These are phyloP conservation scores for Cajanus cajan DNA, from an alignment of 306 rosid genomes.

Conservation along the genomic window DNA sequence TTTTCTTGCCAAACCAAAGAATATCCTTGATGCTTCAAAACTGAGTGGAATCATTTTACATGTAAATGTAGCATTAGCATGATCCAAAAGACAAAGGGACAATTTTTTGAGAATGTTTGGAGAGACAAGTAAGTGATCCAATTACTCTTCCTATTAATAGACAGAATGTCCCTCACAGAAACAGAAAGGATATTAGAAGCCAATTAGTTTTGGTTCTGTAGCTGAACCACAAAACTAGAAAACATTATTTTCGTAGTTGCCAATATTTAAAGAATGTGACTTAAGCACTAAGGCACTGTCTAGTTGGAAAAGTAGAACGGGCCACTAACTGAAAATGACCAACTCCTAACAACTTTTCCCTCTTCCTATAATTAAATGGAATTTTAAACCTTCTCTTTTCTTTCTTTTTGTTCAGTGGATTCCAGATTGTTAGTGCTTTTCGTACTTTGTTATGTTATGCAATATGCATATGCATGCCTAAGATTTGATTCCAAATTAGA, in stretches of 20 bases:
- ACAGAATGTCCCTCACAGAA: slow-evolving; percentile 22
- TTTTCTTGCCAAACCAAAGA: slow-evolving; percentile 32
- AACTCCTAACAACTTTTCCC: slow-evolving; percentile 49
- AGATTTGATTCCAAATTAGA: slow-evolving; percentile 38
- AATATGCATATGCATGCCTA: slow-evolving; percentile 30
- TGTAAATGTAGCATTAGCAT: slow-evolving; percentile 1
- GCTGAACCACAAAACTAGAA: slow-evolving; percentile 25
- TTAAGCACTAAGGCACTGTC: slow-evolving; percentile 32
- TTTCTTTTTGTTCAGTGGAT: slow-evolving; percentile 38
- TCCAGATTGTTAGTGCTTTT: slow-evolving; percentile 21
- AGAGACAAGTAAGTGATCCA: slow-evolving; percentile 22
- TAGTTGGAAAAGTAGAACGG: slow-evolving; percentile 31
- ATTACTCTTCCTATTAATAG: background rate
- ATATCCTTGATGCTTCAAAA: slow-evolving; percentile 36
- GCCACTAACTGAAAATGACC: slow-evolving; percentile 54
- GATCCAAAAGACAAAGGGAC: slow-evolving; percentile 28
- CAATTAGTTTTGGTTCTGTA: slow-evolving; percentile 12
- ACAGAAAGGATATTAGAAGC: slow-evolving; percentile 10
- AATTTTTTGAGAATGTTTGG: slow-evolving; percentile 29
- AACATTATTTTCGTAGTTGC: background rate
- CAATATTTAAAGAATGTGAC: slow-evolving; percentile 12
- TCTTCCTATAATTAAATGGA: slow-evolving; percentile 19
- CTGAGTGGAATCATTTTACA: slow-evolving; percentile 21
- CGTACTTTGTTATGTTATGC: slow-evolving; percentile 31
- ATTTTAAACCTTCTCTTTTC: slow-evolving; percentile 28